phyloP scores from a whole-genome alignment of 257 asterid species.

The Euphrasia confusa region DNA sequence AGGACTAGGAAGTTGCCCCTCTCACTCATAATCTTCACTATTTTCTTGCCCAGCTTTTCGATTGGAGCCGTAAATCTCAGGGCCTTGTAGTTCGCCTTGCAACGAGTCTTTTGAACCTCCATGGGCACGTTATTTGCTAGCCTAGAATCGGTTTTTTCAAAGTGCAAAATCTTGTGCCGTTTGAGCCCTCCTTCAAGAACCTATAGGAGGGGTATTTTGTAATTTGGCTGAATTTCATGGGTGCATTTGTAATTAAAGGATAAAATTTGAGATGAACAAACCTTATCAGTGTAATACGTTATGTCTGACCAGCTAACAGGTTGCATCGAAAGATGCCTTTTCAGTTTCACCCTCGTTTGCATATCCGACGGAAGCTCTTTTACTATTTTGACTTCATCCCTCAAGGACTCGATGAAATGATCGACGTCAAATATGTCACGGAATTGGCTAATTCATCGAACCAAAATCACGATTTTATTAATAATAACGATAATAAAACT shows the following conservation, averaged over 20 bases:
- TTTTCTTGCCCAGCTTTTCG: constrained; percentile 9
- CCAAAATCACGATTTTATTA: neutral
- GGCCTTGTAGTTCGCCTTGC: constrained; percentile 8
- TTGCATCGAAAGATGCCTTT: constrained; percentile 12
- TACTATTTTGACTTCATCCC: constrained; percentile 12
- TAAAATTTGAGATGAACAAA: neutral
- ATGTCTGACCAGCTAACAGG: constrained; percentile 17
- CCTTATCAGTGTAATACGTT: constrained; percentile 17
- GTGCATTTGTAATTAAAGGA: neutral
- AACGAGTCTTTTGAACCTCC: constrained; percentile 16
- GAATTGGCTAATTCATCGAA: constrained; percentile 1
- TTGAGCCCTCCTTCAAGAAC: constrained; percentile 4
- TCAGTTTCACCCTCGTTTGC: constrained; percentile 5
- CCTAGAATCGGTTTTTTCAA: constrained; percentile 13
- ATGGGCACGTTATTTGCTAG: neutral
- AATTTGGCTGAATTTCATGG: neutral
- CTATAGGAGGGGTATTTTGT: neutral
- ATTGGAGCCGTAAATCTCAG: constrained; percentile 4
- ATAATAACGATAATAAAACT: neutral
- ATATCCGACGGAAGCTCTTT: constrained; percentile 13
- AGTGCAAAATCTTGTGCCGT: constrained; percentile 8
- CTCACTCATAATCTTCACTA: constrained; percentile 3
- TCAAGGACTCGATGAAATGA: constrained; percentile 17
- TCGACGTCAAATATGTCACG: constrained; percentile 10
- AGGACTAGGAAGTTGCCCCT: constrained; percentile 14